Base-by-base conservation (phyloP, 805 yeast species). In the Wickerhamiella azymoides region DNA sequence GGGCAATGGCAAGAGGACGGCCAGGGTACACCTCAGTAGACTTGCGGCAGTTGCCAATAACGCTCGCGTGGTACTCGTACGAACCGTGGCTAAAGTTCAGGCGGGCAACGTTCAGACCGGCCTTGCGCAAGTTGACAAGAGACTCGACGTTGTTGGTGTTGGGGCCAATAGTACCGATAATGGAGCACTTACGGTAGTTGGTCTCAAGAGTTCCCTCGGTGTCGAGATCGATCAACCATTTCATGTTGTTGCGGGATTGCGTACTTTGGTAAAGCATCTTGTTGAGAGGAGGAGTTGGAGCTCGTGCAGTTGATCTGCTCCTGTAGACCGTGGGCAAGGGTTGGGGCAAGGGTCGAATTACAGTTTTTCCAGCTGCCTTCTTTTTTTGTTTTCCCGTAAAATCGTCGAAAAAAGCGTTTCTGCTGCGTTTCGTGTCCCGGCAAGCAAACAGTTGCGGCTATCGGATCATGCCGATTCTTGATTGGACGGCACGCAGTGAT, bases 21-120 rank as follows among this genome's bases (percentile, higher is more conserved):
- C 97, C 96, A 55, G 83, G 77, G 68, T 80, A 86, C 47, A 81
- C 66, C 67, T 79, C 79, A 70, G 84, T 96, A 54, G 96, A 86
- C 69, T 85, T 79, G 71, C 94, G 82, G 59, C 96, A 85, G 64
- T 92, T 89, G 76, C 89, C 96, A 66, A 92, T 72, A 60, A 92
- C 98, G 52, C 84, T 71, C 71, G 88, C 96, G 71, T 92, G 98
- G 79, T 92, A 92, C 61, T 88, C 96, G 72, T 92, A 80, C 44
- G 95, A 77, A 61, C 98, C 98, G 73, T 92, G 98, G 56, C 96
- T 84, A 73, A 92, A 92, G 80, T 92, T 92, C 96, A 92, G 86
- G 67, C 98, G 83, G 47, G 85, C 97, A 64, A 92, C 84, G 78
- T 89, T 92, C 59, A 92, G 76, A 64, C 98, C 98, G 52, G 96